phyloP scores from a whole-genome alignment of 305 asterid genomes.

The Fraxinus albicans region DNA sequence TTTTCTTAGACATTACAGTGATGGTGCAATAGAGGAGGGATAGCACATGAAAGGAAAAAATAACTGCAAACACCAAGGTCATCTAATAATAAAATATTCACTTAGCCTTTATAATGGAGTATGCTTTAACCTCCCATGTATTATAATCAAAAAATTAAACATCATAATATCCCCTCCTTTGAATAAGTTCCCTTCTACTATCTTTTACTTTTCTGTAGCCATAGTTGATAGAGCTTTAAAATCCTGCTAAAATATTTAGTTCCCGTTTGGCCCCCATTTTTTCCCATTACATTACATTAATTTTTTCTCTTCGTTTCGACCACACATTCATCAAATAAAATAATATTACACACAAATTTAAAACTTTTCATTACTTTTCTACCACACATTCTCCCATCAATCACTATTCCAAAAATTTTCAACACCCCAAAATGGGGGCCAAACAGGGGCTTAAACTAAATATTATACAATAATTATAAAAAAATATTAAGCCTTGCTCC shows the following conservation, averaged over 20 bases:
- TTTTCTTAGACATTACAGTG: slow-evolving; percentile 1
- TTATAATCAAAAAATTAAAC: background rate
- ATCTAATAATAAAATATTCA: background rate
- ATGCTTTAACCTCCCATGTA: background rate
- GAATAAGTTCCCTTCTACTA: background rate
- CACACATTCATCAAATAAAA: too few species aligned
- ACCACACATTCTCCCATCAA: too few species aligned
- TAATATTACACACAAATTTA: too few species aligned
- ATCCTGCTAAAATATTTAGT: background rate
- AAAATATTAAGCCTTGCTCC: too few species aligned
- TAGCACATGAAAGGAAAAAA: background rate
- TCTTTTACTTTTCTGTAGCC: background rate
- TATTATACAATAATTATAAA: too few species aligned
- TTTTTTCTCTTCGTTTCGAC: too few species aligned
- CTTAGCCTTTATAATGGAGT: background rate
- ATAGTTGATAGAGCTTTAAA: background rate
- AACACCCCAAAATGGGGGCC: too few species aligned
- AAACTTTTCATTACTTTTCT: too few species aligned
- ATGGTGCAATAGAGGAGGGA: background rate
- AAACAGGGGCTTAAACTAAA: too few species aligned
- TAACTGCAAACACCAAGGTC: background rate
- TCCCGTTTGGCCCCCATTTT: too few species aligned
- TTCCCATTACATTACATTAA: too few species aligned
- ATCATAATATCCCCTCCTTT: background rate
- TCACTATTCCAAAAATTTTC: too few species aligned